phyloP scores from a whole-genome alignment of 129 eudicot genomes.

The Pittosporum tobira region DNA sequence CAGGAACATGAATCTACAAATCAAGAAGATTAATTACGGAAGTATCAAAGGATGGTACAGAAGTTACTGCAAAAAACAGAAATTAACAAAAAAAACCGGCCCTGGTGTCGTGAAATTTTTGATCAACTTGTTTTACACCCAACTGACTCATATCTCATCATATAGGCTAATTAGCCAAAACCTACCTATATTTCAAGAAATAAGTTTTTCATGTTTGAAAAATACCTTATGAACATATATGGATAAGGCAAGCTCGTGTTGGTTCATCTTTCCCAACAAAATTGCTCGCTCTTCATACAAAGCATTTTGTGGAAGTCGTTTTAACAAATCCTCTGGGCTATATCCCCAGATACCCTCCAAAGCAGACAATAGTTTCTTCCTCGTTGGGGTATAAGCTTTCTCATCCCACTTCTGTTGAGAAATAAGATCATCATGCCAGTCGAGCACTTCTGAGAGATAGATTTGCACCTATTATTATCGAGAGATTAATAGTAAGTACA shows the following conservation, averaged over 20 bases:
- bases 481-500: conserved; percentile 12
- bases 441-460: conserved; percentile 92
- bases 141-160: not conserved
- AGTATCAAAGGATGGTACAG: not conserved
- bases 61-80: conserved; percentile 4
- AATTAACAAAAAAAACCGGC: not conserved
- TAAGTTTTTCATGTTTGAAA: not conserved
- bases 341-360: conserved; percentile 82
- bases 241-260: conserved; percentile 93
- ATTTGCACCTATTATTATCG: conserved; percentile 86
- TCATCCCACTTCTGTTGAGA: conserved; percentile 90
- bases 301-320: conserved; percentile 80
- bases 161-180: not conserved
- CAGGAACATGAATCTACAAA: conserved; percentile 85
- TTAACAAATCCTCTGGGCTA: conserved; percentile 65
- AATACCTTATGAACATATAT: conserved; percentile 88
- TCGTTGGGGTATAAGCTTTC: conserved; percentile 58
- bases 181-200: not conserved
- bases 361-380: conserved; percentile 84
- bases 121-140: not conserved
- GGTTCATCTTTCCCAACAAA: conserved; percentile 91
- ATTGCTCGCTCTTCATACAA: conserved; percentile 86
- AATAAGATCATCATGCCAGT: conserved; percentile 62
- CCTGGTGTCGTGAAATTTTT: too few species aligned
- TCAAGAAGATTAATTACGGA: conserved; percentile 10